Evolutionary conservation across 345 rosid species (phyloP).

Genomic region (Gossypium longicalyx): DNA sequence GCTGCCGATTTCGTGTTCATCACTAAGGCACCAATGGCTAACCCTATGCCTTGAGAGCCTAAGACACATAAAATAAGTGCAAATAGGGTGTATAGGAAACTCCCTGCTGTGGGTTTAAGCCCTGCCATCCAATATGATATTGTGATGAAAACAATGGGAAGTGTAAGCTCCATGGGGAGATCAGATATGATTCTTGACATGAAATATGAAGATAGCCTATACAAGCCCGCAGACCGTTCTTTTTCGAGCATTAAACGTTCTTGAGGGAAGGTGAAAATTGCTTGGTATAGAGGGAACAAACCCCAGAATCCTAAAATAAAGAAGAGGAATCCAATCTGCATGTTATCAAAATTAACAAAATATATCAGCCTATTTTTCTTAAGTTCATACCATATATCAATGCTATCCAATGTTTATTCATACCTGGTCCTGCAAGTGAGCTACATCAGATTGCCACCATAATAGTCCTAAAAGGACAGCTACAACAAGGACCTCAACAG

Average conservation of each 20-base stretch:
- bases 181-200: conserved; percentile 53
- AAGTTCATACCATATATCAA: not conserved
- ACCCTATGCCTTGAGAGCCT: conserved; percentile 50
- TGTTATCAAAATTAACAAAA: not conserved
- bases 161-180: conserved; percentile 72
- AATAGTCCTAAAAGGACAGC: conserved; percentile 36
- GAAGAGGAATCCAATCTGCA: conserved; percentile 75
- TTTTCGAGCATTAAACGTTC: conserved; percentile 78
- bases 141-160: conserved; percentile 48
- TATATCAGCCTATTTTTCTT: not conserved
- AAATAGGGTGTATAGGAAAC: conserved; percentile 44
- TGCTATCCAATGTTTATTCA: not conserved
- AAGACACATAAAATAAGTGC: conserved; percentile 36
- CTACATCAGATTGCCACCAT: conserved; percentile 47
- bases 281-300: conserved; percentile 64
- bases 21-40: conserved; percentile 51
- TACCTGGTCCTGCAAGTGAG: conserved; percentile 68
- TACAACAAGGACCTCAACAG: conserved; percentile 32
- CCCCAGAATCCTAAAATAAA: conserved; percentile 63
- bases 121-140: conserved; percentile 79
- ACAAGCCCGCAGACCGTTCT: conserved; percentile 83
- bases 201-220: conserved; percentile 79
- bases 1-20: conserved; percentile 42
- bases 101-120: conserved; percentile 30
- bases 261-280: conserved; percentile 77